A percentile compares a stretch with the other conserved stretches of the same genome.
Evolutionary conservation across 2,329 filamentous ascomycete genomes (phyloP).

Genomic region (Microsporum canis): DNA sequence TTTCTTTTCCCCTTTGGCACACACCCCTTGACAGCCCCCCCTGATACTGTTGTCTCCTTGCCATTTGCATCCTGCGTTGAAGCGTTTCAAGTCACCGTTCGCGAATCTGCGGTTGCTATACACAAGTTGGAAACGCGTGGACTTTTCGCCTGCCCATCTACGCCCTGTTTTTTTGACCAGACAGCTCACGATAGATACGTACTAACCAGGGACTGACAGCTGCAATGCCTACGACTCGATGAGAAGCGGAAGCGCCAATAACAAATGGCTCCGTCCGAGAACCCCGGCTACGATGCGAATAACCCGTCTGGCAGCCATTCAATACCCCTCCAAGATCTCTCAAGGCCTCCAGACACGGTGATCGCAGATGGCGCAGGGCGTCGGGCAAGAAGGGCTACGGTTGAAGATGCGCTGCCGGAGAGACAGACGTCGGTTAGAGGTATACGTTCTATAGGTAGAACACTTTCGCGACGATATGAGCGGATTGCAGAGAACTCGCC

Average conservation of each 20-base stretch:
- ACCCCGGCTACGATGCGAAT: constrained; percentile 24
- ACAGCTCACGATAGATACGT: neutral
- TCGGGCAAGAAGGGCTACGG: constrained; percentile 20
- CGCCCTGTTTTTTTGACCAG: neutral
- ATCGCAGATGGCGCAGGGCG: constrained; percentile 21
- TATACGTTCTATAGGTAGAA: constrained; percentile 32
- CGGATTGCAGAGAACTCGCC: constrained; percentile 45
- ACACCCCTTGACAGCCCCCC: neutral
- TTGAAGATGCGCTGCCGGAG: constrained; percentile 25
- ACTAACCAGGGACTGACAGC: constrained; percentile 8
- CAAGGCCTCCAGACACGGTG: constrained; percentile 26
- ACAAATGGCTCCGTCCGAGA: constrained; percentile 29
- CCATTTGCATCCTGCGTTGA: neutral
- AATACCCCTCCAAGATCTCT: constrained; percentile 61
- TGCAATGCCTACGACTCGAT: constrained; percentile 32
- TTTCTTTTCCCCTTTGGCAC: neutral
- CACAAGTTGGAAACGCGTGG: neutral
- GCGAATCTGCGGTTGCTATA: neutral
- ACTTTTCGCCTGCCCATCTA: neutral
- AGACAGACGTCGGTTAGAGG: constrained; percentile 37
- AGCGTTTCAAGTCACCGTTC: neutral
- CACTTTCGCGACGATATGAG: constrained; percentile 38
- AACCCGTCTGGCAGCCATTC: constrained; percentile 33
- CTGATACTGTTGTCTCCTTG: neutral
- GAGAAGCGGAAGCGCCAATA: constrained; percentile 22